Conservation (phyloP, 2,329 filamentous ascomycete genomes). For the Tricladium varicosporioides region DNA sequence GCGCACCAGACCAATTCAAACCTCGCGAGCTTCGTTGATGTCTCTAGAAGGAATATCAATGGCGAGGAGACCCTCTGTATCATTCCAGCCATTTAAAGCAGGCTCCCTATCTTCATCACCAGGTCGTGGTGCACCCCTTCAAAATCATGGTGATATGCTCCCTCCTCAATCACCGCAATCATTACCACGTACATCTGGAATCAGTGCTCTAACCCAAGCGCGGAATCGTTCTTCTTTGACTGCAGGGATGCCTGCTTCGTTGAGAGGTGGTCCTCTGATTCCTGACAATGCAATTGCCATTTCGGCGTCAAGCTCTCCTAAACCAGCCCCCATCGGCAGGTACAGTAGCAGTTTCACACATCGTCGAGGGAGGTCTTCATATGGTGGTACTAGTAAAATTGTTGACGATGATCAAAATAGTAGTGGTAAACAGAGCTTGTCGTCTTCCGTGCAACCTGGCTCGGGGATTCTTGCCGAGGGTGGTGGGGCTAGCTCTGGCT, state of each 20-base stretch:
- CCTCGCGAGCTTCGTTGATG: conserved; percentile 35
- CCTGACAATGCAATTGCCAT: conserved; percentile 62
- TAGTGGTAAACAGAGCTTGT: conserved; percentile 77
- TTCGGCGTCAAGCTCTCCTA: conserved; percentile 73
- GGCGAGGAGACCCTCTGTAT: conserved; percentile 75
- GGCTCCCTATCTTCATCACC: conserved; percentile 92
- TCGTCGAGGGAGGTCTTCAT: conserved; percentile 73
- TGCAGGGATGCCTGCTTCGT: conserved; percentile 71
- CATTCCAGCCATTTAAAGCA: conserved; percentile 94
- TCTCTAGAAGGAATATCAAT: conserved; percentile 48
- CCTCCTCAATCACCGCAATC: conserved; percentile 56
- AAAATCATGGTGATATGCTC: conserved; percentile 25
- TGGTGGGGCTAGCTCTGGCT: conserved; percentile 66
- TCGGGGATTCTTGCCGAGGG: conserved; percentile 77
- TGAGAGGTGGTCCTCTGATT: conserved; percentile 63
- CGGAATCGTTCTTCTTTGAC: conserved; percentile 72
- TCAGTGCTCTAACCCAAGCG: conserved; percentile 53
- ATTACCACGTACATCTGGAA: conserved; percentile 45
- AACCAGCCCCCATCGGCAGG: conserved; percentile 71
- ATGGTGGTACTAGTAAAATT: conserved; percentile 64
- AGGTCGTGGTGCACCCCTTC: conserved; percentile 35
- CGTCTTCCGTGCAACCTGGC: conserved; percentile 68
- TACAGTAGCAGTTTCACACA: conserved; percentile 96
- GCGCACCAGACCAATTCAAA: conserved; percentile 29
- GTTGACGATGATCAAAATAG: conserved; percentile 72